A percentile compares a stretch with the other conserved stretches of the same genome.
Conservation (phyloP, 192 early-diverging fungal genomes). For the Coemansia sp. region DNA sequence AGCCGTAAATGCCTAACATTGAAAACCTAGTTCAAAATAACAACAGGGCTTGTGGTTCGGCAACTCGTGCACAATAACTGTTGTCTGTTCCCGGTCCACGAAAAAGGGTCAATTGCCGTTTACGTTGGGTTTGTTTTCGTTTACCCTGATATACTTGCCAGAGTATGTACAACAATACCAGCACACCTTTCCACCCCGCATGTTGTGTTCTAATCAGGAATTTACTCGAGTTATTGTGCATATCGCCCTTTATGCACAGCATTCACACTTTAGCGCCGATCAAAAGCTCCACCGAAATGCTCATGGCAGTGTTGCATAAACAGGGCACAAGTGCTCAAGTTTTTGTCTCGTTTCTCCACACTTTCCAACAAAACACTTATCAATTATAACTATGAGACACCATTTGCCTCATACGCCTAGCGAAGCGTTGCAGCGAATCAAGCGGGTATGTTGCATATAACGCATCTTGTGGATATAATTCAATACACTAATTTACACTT, state of each 20-base stretch:
- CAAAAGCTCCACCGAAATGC: background rate
- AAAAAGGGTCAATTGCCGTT: background rate
- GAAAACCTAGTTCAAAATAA: too few species aligned
- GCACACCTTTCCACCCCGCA: background rate
- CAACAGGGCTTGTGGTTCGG: too few species aligned
- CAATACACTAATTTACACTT: too few species aligned
- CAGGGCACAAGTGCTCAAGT: background rate
- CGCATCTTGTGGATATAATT: background rate
- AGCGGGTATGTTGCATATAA: background rate
- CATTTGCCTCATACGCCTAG: background rate
- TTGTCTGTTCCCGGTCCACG: too few species aligned
- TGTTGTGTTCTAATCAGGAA: background rate
- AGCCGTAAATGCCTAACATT: too few species aligned
- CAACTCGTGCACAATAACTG: too few species aligned
- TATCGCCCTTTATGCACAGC: background rate
- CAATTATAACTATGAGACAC: background rate
- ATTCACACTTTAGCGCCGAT: background rate
- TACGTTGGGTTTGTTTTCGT: background rate
- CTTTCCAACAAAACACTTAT: background rate
- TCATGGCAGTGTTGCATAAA: background rate
- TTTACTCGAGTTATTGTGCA: background rate
- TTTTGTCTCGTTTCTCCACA: conserved; percentile 1
- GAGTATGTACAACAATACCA: background rate
- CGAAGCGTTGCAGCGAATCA: background rate
- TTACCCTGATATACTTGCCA: background rate